phyloP scores from a whole-genome alignment of 2,329 filamentous ascomycete species.

The Verticillium alfalfae region DNA sequence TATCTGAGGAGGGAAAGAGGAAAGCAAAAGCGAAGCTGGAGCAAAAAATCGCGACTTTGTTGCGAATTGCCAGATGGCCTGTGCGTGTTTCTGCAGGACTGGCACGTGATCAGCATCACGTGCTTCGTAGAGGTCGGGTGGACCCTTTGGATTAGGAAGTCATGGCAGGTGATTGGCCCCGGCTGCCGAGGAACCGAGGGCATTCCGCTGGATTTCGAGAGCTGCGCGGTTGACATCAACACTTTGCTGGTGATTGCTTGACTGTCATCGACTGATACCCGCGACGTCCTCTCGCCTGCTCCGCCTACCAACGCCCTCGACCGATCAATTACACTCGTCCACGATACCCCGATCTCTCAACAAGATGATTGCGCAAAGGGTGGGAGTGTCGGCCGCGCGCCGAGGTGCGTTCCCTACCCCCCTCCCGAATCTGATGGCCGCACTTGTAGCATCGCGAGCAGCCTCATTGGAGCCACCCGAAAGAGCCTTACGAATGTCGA shows the following conservation, averaged over 20 bases:
- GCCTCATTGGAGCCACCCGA: not conserved
- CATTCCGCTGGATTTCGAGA: slow-evolving; percentile 4
- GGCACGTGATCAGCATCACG: not conserved
- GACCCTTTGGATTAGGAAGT: slow-evolving; percentile 27
- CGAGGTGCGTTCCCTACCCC: slow-evolving; percentile 38
- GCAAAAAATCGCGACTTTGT: slow-evolving; percentile 1
- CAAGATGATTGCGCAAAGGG: slow-evolving; percentile 51
- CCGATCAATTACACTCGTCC: not conserved
- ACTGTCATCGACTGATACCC: not conserved
- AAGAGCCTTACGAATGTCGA: not conserved
- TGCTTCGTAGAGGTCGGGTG: not conserved
- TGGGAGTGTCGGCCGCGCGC: slow-evolving; percentile 53
- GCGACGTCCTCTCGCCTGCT: not conserved
- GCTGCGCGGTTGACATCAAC: slow-evolving; percentile 9
- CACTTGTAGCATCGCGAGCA: not conserved
- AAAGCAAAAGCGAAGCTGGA: not conserved
- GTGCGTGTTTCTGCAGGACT: not conserved
- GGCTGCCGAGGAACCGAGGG: slow-evolving; percentile 38
- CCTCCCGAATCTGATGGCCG: not conserved
- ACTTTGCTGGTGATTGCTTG: slow-evolving; percentile 3
- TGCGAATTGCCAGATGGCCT: not conserved
- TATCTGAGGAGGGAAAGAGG: slow-evolving; percentile 10
- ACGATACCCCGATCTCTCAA: not conserved
- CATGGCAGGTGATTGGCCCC: slow-evolving; percentile 28
- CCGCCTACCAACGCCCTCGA: not conserved